phyloP scores from a whole-genome alignment of 2,329 filamentous ascomycete species.

The Paracoccidioides lutzii region DNA sequence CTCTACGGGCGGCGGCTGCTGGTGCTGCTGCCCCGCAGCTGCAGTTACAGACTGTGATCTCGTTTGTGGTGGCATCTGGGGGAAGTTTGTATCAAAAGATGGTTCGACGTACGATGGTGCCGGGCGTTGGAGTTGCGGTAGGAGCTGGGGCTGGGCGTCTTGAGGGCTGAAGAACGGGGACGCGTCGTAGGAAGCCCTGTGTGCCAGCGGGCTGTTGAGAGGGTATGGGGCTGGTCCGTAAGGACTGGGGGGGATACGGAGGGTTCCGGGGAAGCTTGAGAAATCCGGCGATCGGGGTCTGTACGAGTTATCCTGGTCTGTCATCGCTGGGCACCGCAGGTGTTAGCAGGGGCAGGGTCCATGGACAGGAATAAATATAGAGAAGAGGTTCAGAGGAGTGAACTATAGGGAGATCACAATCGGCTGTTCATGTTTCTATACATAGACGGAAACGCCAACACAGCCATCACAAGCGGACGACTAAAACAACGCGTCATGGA shows the following conservation, averaged over 20 bases:
- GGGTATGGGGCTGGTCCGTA: conserved; percentile 17
- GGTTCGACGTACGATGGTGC: conserved; percentile 27
- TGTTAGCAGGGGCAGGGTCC: conserved; percentile 44
- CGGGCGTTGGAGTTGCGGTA: conserved; percentile 15
- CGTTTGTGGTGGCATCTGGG: conserved; percentile 33
- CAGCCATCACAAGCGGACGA: too few relatives aligned
- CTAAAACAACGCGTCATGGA: too few relatives aligned
- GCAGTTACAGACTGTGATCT: conserved; percentile 22
- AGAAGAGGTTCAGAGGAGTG: too few relatives aligned
- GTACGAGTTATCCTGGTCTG: conserved; percentile 34
- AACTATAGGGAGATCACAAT: too few relatives aligned
- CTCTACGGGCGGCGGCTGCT: conserved; percentile 12
- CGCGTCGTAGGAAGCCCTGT: conserved; percentile 34
- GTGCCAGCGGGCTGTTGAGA: conserved; percentile 23
- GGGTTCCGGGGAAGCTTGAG: conserved; percentile 33
- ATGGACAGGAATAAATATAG: background rate
- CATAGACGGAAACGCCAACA: too few relatives aligned
- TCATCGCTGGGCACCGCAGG: conserved; percentile 49
- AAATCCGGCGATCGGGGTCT: conserved; percentile 39
- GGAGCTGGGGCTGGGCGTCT: conserved; percentile 12
- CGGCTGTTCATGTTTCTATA: too few relatives aligned
- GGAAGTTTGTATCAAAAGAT: conserved; percentile 13
- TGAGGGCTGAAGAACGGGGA: conserved; percentile 34
- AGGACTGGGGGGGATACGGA: conserved; percentile 16
- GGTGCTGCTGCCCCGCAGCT: too few relatives aligned